Base-by-base conservation (phyloP, 257 asterid genomes). In the Lantana camara region DNA sequence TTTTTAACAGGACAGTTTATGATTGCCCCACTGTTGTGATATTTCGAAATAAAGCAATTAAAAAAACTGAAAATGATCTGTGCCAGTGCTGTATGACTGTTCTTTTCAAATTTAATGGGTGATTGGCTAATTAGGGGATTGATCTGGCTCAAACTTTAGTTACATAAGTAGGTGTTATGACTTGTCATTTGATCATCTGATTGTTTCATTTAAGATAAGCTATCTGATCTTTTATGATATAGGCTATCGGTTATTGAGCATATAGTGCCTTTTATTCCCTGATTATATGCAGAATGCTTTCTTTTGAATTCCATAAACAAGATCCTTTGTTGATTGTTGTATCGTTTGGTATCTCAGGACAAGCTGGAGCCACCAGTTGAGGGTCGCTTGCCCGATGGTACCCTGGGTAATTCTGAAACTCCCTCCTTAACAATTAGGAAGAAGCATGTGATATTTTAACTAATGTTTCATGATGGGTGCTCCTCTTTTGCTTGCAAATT, bases 311-410 rank as follows among this genome's bases (percentile, higher is more conserved):
- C 5, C 13, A 12, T n/a, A 4, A 23, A 23, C 32, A 22, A 16
- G 13, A 15, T 27, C n/a, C 12, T 11, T 20, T 64, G 9, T n/a
- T 60, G 27, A 48, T 3, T 15, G 7, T 44, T 8, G 62, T 3
- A 11, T 71, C 56, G 42, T 48, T 51, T 65, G 5, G 38, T 45
- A 37, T 82, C n/a, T 38, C 81, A 90, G 96, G 97, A 90, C 82
- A 84, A 90, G 73, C 55, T 16, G 4, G 93, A 88, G 72, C 82
- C 96, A 22, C 99, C 99, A 7, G 68, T 83, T 56, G 96, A 94
- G 64, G 99, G 99, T 49, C 96, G 97, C 66, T 64, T 94, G 66
- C 99, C 97, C 34, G 82, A 84, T 83, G 99, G 97, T n/a, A 86
- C 87, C 56, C 40, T 75, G 75, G 99, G 99, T 93, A 54, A 51